Percentiles rank a stretch among this genome's conserved stretches.
These are phyloP conservation scores for Bruguiera sexangula DNA, from an alignment of 345 rosid genomes.

Conservation along the genomic window DNA sequence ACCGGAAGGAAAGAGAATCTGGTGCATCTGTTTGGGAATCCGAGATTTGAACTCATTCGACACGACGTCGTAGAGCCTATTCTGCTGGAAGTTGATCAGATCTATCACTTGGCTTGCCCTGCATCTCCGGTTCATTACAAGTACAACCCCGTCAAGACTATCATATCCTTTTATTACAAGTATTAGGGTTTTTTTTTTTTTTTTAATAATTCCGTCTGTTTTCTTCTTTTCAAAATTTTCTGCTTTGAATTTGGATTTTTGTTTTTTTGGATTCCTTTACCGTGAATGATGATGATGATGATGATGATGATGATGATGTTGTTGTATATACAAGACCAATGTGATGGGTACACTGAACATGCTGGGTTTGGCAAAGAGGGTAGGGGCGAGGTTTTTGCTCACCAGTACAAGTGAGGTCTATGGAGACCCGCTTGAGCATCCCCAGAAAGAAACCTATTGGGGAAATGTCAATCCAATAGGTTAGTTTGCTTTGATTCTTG, in stretches of 20 bases:
- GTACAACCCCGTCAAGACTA: slow-evolving; percentile 94
- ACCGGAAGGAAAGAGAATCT: slow-evolving; percentile 94
- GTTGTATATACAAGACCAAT: slow-evolving; percentile 72
- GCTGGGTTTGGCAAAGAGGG: slow-evolving; percentile 99
- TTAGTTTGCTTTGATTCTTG: slow-evolving; percentile 15
- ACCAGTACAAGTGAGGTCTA: slow-evolving; percentile 99
- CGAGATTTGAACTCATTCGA: slow-evolving; percentile 89
- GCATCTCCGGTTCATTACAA: slow-evolving; percentile 99
- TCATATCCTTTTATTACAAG: slow-evolving; percentile 30
- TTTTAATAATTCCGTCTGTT: neutral
- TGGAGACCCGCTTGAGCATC: slow-evolving; percentile 99
- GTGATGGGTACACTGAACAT: slow-evolving; percentile 98
- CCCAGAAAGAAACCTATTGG: slow-evolving; percentile 98
- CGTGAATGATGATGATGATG: neutral
- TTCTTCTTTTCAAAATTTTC: neutral
- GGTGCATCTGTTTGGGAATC: slow-evolving; percentile 73
- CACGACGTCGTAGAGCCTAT: slow-evolving; percentile 98
- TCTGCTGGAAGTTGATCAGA: slow-evolving; percentile 94
- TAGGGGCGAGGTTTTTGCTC: slow-evolving; percentile 90
- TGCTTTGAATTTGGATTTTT: neutral
- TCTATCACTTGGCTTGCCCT: slow-evolving; percentile 98
- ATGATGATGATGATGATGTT: neutral
- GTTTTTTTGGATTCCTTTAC: neutral
- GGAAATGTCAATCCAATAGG: slow-evolving; percentile 98
- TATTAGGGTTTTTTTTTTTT: neutral